Evolutionary conservation across 805 yeast genomes (phyloP).

Genomic region (Starmerella asiatica): DNA sequence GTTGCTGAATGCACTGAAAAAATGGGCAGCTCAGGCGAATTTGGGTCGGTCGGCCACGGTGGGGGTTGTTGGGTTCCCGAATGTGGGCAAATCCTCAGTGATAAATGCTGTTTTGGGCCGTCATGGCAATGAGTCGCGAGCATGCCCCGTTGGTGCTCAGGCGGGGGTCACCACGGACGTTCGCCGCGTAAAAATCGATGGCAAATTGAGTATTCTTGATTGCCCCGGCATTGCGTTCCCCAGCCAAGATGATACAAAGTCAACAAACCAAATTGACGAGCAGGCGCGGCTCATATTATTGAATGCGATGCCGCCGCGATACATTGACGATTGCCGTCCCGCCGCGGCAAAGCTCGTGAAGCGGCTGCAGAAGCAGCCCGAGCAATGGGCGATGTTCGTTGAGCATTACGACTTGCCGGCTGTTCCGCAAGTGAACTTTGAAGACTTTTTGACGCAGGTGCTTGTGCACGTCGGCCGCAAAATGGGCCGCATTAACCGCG

Average conservation of each 20-base stretch:
- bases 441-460: constrained; percentile 71
- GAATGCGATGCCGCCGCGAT: constrained; percentile 81
- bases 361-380: constrained; percentile 56
- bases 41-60: constrained; percentile 80
- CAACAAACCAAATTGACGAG: constrained; percentile 39
- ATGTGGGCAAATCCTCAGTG: constrained; percentile 90
- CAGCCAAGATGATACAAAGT: constrained; percentile 27
- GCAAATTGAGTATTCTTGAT: constrained; percentile 75
- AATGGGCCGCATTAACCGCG: constrained; percentile 81
- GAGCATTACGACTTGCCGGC: constrained; percentile 68
- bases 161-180: constrained; percentile 93
- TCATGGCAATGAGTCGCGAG: constrained; percentile 48
- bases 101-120: constrained; percentile 71
- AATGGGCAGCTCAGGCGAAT: constrained; percentile 71
- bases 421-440: constrained; percentile 53
- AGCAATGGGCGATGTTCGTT: constrained; percentile 53
- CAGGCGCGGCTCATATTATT: constrained; percentile 81
- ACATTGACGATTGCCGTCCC: constrained; percentile 68
- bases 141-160: constrained; percentile 94
- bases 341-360: constrained; percentile 68
- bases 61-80: constrained; percentile 95
- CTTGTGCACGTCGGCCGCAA: constrained; percentile 86
- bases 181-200: constrained; percentile 85
- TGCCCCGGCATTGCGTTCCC: constrained; percentile 99
- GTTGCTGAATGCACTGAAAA: constrained; percentile 66